Percentiles rank a stretch among this genome's conserved stretches.
Conservation (phyloP, 768 basidiomycete species). For the Leccinum rimulosum region DNA sequence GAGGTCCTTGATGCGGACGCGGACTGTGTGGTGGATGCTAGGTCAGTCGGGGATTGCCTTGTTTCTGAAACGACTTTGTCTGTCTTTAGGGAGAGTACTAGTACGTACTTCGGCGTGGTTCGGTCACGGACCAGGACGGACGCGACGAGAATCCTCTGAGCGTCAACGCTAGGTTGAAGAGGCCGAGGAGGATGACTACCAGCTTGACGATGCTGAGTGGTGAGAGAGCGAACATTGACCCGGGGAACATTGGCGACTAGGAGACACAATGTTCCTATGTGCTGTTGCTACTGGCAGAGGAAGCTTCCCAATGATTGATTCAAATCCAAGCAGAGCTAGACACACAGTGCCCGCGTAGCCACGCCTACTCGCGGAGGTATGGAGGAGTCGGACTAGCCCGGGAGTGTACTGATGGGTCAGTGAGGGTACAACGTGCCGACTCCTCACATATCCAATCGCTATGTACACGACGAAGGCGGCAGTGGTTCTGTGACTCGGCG, state of each 20-base stretch:
- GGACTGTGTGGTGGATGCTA: conserved; percentile 10
- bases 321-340: background rate
- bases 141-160: background rate
- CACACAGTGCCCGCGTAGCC: no score
- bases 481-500: background rate
- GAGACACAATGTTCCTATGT: background rate
- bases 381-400: background rate
- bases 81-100: background rate
- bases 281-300: background rate
- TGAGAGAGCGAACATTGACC: background rate
- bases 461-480: background rate
- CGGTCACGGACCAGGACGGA: background rate
- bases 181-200: conserved; percentile 17
- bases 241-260: background rate
- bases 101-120: conserved; percentile 17
- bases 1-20: conserved; percentile 9
- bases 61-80: background rate
- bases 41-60: background rate
- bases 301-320: background rate
- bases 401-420: background rate
- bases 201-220: conserved; percentile 23
- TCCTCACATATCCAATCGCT: background rate
- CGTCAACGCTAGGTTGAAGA: conserved; percentile 15
- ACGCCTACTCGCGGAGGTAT: background rate
- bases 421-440: background rate